These are phyloP conservation scores for Didymella exigua DNA, from an alignment of 2,329 filamentous ascomycete species.

Conservation along the genomic window DNA sequence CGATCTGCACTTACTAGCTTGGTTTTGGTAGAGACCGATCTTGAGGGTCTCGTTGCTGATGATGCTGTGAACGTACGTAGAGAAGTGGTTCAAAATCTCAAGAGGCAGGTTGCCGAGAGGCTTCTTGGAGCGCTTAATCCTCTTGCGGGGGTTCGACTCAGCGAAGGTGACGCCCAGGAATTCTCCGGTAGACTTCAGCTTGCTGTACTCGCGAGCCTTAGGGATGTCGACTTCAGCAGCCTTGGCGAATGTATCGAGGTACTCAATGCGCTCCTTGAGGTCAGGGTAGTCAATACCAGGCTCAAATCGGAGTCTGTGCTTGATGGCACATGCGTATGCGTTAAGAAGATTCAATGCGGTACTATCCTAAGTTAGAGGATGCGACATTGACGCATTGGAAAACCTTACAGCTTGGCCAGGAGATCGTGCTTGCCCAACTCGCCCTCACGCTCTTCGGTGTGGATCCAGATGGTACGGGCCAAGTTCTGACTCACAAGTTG, in stretches of 20 bases:
- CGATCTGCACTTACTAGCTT: conserved; percentile 49
- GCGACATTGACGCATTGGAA: neutral
- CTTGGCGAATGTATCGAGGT: conserved; percentile 77
- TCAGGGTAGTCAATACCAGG: conserved; percentile 80
- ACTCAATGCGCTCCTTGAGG: conserved; percentile 69
- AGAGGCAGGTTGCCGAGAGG: conserved; percentile 83
- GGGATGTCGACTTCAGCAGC: conserved; percentile 56
- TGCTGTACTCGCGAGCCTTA: conserved; percentile 33
- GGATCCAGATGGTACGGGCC: conserved; percentile 80
- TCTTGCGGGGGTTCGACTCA: conserved; percentile 76
- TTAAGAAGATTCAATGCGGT: conserved; percentile 78
- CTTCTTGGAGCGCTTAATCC: conserved; percentile 72
- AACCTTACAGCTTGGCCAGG: conserved; percentile 66
- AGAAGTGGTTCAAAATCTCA: conserved; percentile 77
- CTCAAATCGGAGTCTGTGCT: conserved; percentile 84
- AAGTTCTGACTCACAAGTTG: conserved; percentile 62
- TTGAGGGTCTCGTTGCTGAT: conserved; percentile 62
- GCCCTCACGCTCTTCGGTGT: conserved; percentile 66
- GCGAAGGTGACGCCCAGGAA: conserved; percentile 79
- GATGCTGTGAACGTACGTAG: conserved; percentile 67
- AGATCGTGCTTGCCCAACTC: conserved; percentile 68
- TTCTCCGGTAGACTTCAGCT: conserved; percentile 68
- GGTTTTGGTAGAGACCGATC: conserved; percentile 64
- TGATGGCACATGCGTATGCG: conserved; percentile 76
- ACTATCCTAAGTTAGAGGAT: conserved; percentile 31